These are phyloP conservation scores for Hippophae rhamnoides DNA, from an alignment of 306 rosid genomes.

Conservation along the genomic window DNA sequence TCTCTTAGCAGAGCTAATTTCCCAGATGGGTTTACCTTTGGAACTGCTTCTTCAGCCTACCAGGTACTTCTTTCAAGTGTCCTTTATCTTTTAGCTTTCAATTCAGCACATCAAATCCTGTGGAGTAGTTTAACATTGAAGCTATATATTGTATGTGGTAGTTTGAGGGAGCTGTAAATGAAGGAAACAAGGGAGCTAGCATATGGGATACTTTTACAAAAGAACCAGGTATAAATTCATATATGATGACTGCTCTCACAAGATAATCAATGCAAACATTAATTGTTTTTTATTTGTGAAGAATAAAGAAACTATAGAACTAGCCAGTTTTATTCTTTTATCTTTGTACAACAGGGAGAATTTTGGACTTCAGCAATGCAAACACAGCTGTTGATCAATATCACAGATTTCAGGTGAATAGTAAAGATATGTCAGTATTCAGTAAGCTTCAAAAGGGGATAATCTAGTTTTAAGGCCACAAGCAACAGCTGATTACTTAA, in stretches of 20 bases:
- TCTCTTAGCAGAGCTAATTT: conserved; percentile 68
- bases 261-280: no score
- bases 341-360: conserved; percentile 51
- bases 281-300: no score
- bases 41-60: conserved; percentile 93
- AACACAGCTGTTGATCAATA: conserved; percentile 88
- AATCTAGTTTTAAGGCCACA: conserved; percentile 3
- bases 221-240: conserved; percentile 39
- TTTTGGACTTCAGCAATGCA: conserved; percentile 89
- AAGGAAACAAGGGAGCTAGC: conserved; percentile 85
- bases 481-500: conserved; percentile 11
- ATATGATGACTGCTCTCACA: background rate
- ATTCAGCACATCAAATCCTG: background rate
- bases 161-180: conserved; percentile 85
- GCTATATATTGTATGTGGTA: conserved; percentile 15
- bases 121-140: conserved; percentile 4
- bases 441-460: background rate
- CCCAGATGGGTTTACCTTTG: conserved; percentile 75
- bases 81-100: background rate
- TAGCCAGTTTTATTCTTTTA: background rate
- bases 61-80: conserved; percentile 43
- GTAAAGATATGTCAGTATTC: background rate
- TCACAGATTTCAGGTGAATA: conserved; percentile 77
- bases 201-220: conserved; percentile 80
- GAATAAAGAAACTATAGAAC: background rate